Conservation (phyloP, 163 green algal species). For the Scenedesmus sp. region DNA sequence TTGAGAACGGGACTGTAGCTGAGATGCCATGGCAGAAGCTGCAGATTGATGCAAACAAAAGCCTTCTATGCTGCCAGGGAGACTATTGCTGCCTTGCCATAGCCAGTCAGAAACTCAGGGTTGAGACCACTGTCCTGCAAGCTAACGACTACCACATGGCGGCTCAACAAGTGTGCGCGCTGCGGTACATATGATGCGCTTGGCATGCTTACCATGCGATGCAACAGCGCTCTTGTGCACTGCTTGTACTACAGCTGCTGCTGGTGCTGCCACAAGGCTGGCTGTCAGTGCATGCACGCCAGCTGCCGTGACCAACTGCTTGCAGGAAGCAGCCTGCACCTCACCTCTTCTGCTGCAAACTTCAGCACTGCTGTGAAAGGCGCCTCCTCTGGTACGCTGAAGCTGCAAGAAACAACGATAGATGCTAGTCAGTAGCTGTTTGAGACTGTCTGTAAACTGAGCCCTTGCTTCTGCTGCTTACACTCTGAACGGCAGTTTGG, state of each 20-base stretch:
- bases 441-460: neutral
- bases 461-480: constrained; percentile 54
- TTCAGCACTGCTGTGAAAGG: constrained; percentile 98
- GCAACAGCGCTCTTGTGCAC: no score
- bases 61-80: no score
- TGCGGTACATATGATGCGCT: no score
- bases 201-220: no score
- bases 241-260: neutral
- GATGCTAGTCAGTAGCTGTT: neutral
- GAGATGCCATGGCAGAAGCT: no score
- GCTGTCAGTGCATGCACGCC: neutral
- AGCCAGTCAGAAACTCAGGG: no score
- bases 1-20: no score
- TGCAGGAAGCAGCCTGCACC: constrained; percentile 18
- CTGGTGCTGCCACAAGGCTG: neutral
- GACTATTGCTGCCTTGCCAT: no score
- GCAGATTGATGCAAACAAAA: no score
- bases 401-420: constrained; percentile 63
- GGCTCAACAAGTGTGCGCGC: no score
- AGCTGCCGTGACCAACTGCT: neutral
- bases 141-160: no score
- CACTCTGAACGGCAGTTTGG: constrained; percentile 96
- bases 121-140: no score
- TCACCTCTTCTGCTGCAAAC: constrained; percentile 96
- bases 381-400: constrained; percentile 93